A percentile compares a stretch with the other conserved stretches of the same genome.
These are phyloP conservation scores for Blepharisma stoltei DNA, from an alignment of 73 alveolate species.

Conservation along the genomic window DNA sequence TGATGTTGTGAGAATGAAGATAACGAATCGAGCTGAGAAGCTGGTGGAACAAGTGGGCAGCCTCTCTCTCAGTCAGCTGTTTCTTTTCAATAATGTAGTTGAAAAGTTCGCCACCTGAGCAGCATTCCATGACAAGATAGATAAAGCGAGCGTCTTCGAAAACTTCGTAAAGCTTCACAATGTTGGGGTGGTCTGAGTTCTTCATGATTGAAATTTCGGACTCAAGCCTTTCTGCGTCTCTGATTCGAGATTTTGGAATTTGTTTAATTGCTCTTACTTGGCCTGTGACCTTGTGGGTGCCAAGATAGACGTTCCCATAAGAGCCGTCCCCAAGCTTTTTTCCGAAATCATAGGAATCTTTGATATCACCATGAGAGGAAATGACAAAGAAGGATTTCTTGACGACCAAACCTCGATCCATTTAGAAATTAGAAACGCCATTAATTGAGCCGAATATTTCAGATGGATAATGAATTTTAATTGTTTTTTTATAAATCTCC, in stretches of 20 bases:
- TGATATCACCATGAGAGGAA: constrained; percentile 18
- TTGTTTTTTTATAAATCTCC: background rate
- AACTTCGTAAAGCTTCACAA: constrained; percentile 64
- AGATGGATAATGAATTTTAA: background rate
- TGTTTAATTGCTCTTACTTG: constrained; percentile 58
- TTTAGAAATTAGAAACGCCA: constrained; percentile 7
- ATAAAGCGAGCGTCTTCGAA: constrained; percentile 48
- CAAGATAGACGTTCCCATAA: constrained; percentile 74
- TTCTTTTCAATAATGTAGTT: constrained; percentile 34
- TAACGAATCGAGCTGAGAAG: constrained; percentile 43
- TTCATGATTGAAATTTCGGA: constrained; percentile 64
- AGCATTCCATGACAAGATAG: constrained; percentile 48
- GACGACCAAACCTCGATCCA: background rate
- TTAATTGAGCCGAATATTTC: background rate
- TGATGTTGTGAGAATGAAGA: constrained; percentile 36
- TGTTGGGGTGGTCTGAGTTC: constrained; percentile 67
- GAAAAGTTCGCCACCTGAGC: constrained; percentile 49
- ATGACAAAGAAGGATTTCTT: constrained; percentile 6
- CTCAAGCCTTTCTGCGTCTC: constrained; percentile 37
- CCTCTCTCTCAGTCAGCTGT: constrained; percentile 47
- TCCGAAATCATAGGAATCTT: constrained; percentile 23
- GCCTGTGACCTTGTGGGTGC: constrained; percentile 33
- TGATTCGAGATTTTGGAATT: constrained; percentile 44
- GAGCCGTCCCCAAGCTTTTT: constrained; percentile 77
- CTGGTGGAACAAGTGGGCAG: constrained; percentile 45